Percentiles rank a stretch among this genome's conserved stretches.
Evolutionary conservation across 139 green algal species (phyloP).

Genomic region (Chlamydomonas urium): DNA sequence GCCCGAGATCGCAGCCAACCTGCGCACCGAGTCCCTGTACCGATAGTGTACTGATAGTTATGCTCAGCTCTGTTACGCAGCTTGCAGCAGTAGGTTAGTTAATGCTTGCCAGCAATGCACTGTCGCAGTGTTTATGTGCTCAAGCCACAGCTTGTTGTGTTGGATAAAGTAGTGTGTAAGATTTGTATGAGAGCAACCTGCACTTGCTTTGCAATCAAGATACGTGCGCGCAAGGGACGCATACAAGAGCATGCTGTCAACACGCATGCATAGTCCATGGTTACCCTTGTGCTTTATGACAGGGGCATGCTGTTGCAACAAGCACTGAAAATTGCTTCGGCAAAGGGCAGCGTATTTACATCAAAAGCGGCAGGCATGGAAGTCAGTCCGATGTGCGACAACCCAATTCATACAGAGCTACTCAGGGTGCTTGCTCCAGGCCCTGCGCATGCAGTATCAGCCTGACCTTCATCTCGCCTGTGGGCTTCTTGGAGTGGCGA

Average conservation of each 20-base stretch:
- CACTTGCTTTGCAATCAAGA: neutral
- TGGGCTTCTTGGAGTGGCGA: neutral
- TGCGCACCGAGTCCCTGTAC: slow-evolving; percentile 76
- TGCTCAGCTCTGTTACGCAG: too few relatives aligned
- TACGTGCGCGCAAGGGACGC: neutral
- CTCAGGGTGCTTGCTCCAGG: neutral
- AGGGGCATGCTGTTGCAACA: neutral
- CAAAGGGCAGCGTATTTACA: neutral
- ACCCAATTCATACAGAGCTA: neutral
- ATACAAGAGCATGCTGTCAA: too few relatives aligned
- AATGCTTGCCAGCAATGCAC: neutral
- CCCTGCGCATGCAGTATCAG: neutral
- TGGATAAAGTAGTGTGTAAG: neutral
- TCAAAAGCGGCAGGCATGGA: neutral
- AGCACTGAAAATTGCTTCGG: neutral
- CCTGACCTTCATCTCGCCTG: neutral
- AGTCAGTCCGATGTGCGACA: too few relatives aligned
- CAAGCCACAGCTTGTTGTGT: neutral
- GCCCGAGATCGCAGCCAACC: slow-evolving; percentile 93
- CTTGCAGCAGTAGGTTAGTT: too few relatives aligned
- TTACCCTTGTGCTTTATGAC: neutral
- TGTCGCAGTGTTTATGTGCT: neutral
- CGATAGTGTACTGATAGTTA: too few relatives aligned
- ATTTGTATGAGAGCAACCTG: neutral
- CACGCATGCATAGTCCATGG: too few relatives aligned